Percentiles rank a stretch among this genome's conserved stretches.
These are phyloP conservation scores for Trichocladium uniseriatum DNA, from an alignment of 495 filamentous ascomycete genomes.

Conservation along the genomic window DNA sequence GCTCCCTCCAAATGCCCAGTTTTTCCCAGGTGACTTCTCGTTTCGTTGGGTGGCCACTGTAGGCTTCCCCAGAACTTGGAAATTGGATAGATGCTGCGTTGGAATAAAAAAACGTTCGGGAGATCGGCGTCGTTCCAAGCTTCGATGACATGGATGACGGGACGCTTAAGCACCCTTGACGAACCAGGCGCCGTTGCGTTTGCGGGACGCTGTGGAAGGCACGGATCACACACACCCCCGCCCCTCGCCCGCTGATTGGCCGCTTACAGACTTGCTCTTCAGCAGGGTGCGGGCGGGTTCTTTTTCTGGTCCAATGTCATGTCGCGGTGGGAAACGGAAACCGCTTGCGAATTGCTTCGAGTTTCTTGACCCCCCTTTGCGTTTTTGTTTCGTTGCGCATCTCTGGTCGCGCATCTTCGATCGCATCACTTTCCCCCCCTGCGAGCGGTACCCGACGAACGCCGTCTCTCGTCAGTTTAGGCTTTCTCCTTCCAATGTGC, in stretches of 20 bases:
- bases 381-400: constrained; percentile 5
- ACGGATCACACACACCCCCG: neutral
- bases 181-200: too few species aligned
- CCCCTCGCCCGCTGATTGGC: constrained; percentile 1
- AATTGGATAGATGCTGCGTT: too few species aligned
- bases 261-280: neutral
- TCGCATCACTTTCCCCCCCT: neutral
- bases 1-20: neutral
- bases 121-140: too few species aligned
- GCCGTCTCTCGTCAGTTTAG: neutral
- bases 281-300: too few species aligned
- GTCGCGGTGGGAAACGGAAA: constrained; percentile 1
- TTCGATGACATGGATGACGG: too few species aligned
- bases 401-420: constrained; percentile 1
- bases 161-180: too few species aligned
- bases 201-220: too few species aligned
- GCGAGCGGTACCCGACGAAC: neutral
- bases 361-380: constrained; percentile 2
- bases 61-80: too few species aligned
- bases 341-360: constrained; percentile 14
- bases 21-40: too few species aligned
- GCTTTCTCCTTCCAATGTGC: constrained; percentile 22
- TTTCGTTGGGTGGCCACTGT: too few species aligned
- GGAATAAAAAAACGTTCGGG: too few species aligned
- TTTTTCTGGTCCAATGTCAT: constrained; percentile 8